A percentile compares a stretch with the other conserved stretches of the same genome.
phyloP scores from a whole-genome alignment of 139 green algal genomes.

The Gonium pectorale region DNA sequence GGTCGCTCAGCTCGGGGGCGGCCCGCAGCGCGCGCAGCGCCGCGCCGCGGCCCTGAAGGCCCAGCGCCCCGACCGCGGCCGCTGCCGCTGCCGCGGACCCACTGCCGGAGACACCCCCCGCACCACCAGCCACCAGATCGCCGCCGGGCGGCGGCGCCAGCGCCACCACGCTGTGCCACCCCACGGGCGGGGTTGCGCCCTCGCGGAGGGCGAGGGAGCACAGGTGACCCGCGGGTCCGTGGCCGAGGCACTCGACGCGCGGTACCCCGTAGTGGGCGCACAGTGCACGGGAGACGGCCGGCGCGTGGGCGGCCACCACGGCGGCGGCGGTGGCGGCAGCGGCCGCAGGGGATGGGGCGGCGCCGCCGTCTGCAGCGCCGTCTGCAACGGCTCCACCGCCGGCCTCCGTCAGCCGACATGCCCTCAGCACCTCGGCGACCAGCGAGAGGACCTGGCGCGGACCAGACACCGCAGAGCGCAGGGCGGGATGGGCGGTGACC shows the following conservation, averaged over 20 bases:
- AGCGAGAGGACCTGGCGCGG: constrained; percentile 28
- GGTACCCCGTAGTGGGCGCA: constrained; percentile 41
- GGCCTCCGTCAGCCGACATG: neutral
- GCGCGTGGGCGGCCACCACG: too few species aligned
- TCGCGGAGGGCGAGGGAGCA: neutral
- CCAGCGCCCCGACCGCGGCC: constrained; percentile 15
- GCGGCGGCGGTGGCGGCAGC: neutral
- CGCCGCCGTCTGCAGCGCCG: neutral
- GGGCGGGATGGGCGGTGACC: too few species aligned
- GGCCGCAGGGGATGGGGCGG: neutral
- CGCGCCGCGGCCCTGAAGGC: neutral
- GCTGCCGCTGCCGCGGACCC: neutral
- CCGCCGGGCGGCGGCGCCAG: neutral
- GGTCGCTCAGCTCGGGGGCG: constrained; percentile 41
- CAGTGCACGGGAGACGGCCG: constrained; percentile 19
- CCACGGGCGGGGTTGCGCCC: neutral
- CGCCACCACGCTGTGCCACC: constrained; percentile 7
- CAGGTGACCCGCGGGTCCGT: constrained; percentile 32
- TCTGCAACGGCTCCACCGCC: neutral
- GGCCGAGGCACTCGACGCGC: constrained; percentile 43
- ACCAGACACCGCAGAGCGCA: too few species aligned
- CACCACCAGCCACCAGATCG: neutral
- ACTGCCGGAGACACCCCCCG: neutral
- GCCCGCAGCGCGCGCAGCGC: constrained; percentile 46
- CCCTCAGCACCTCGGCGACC: neutral